A percentile compares a stretch with the other conserved stretches of the same genome.
These are phyloP conservation scores for Sporothrix brasiliensis DNA, from an alignment of 2,329 filamentous ascomycete species.

Conservation along the genomic window DNA sequence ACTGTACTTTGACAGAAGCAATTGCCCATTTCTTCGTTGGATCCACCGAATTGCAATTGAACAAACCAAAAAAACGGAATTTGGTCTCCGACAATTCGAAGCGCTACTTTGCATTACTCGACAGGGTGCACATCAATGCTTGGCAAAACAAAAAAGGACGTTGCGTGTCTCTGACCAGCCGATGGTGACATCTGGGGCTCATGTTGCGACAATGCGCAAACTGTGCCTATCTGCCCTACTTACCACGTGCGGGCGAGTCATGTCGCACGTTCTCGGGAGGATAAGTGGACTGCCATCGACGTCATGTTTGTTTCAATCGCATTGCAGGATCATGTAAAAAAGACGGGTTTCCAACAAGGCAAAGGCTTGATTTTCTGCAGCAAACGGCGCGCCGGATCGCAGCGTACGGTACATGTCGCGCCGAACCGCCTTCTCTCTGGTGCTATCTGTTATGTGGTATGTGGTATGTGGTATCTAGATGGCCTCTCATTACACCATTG, in stretches of 20 bases:
- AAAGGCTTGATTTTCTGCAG: conserved; percentile 19
- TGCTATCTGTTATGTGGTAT: neutral
- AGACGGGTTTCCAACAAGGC: neutral
- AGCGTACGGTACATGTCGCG: conserved; percentile 10
- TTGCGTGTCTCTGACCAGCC: neutral
- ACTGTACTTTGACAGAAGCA: neutral
- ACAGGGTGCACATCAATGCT: neutral
- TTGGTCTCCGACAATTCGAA: neutral
- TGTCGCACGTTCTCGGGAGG: neutral
- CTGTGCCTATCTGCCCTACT: neutral
- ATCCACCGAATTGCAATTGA: neutral
- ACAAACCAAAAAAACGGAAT: neutral
- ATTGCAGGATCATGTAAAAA: neutral
- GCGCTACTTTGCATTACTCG: neutral
- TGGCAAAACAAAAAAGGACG: conserved; percentile 1
- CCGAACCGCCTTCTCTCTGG: neutral
- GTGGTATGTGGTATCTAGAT: conserved; percentile 19
- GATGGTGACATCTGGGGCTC: neutral
- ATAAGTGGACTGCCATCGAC: neutral
- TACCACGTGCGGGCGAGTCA: conserved; percentile 12
- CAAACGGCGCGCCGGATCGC: conserved; percentile 9
- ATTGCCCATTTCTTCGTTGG: neutral
- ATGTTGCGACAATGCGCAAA: conserved; percentile 9
- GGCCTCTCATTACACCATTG: neutral
- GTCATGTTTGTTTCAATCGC: neutral